Evolutionary conservation across 306 rosid species (phyloP), one percentile per base, ranked within the genome.

Genomic region (Vigna angularis): DNA sequence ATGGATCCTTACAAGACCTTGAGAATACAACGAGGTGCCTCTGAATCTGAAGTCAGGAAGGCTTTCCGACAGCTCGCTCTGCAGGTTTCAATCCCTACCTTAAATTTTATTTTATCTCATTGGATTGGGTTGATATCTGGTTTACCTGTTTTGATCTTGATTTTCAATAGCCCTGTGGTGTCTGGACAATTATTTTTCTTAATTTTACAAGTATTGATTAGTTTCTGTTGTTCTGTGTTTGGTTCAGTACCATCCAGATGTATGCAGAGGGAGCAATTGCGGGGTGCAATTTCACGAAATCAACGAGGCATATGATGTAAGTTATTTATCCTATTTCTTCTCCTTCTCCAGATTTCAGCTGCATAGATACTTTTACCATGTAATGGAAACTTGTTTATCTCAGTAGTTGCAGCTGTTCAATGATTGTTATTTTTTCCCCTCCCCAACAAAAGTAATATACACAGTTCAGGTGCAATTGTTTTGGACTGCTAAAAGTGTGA

Each of bases 181-280:
- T 7, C 2, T 40, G 45, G 3, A 11, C 3, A 0, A 40, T 40
- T 40, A 0, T 40, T 40, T 2, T 2, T 40, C 3, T 8, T 2
- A 40, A 7, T 57, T 0, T 13, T 1, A 3, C 14, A 66, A 65
- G 32, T 64, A 45, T 18, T 81, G n/a, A 83, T 34, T 58, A 4
- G 49, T 53, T 30, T 30, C 3, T 67, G 61, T 13, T 73, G 1
- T 20, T 36, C 77, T 62, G 14, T 70, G 71, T 52, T 82, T 75
- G 63, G 30, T 83, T 72, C 94, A 95, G 98, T 95, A 93, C 40
- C 99, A 95, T 84, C 98, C 98, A 5, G 99, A 95, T 7, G 98
- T 95, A 1, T 93, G 98, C 72, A 89, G 86, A 82, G 98, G 94
- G 44, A 90, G 8, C 72, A 90, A 91, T 70, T 91, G 96, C 14